Conservation (phyloP, 2,329 filamentous ascomycete genomes). For the Aspergillus sp. region DNA sequence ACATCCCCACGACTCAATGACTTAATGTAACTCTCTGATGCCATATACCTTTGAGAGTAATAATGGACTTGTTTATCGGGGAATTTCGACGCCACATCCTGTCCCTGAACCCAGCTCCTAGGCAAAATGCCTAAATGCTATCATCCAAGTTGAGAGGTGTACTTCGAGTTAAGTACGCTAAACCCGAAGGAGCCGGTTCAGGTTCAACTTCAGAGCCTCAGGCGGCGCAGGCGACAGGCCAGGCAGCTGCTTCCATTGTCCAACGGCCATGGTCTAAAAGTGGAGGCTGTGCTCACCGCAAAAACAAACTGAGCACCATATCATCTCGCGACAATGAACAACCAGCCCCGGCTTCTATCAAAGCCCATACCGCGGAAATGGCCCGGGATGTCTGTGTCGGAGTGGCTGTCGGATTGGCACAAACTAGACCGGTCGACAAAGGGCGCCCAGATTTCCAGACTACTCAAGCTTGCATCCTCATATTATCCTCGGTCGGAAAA, state of each 20-base stretch:
- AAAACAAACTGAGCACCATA: background rate
- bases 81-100: background rate
- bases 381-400: background rate
- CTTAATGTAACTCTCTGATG: conserved; percentile 6
- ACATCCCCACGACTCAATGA: background rate
- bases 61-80: background rate
- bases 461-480: background rate
- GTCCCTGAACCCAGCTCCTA: background rate
- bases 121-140: too few relatives aligned
- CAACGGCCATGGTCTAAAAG: background rate
- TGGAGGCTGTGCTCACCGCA: background rate
- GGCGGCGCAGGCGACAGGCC: too few relatives aligned
- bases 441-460: background rate
- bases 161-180: background rate
- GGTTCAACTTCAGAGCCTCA: background rate
- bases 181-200: background rate
- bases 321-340: background rate
- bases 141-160: background rate
- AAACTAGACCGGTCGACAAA: background rate
- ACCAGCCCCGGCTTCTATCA: background rate
- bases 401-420: background rate
- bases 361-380: background rate
- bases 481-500: background rate
- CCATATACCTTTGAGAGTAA: background rate
- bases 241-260: too few relatives aligned